phyloP scores from a whole-genome alignment of 257 asterid species.

The Petunia axillaris region DNA sequence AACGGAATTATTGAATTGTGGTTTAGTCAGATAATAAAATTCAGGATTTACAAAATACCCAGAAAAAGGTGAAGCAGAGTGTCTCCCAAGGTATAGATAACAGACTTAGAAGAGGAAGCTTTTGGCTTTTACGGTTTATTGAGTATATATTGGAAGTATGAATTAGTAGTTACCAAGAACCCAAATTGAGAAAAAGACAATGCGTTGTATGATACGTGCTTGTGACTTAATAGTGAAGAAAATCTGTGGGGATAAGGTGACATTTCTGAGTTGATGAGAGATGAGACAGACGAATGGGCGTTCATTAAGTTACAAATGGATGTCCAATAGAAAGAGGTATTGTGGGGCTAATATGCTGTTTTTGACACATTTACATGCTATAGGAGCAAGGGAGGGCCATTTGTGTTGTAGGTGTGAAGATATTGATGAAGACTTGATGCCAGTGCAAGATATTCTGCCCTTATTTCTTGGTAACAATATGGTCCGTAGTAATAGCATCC shows the following conservation, averaged over 20 bases:
- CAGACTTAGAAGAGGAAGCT: background rate
- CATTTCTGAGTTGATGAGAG: too few species aligned
- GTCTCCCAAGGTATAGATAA: background rate
- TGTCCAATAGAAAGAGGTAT: background rate
- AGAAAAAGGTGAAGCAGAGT: background rate
- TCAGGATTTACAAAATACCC: background rate
- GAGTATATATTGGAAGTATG: background rate
- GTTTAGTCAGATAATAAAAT: background rate
- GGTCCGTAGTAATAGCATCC: background rate
- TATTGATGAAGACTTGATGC: background rate
- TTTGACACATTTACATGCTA: background rate
- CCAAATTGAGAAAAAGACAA: background rate
- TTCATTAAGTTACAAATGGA: background rate
- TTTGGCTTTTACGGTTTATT: background rate
- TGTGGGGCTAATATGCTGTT: background rate
- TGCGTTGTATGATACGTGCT: background rate
- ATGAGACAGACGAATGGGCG: background rate
- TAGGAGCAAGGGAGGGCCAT: slow-evolving; percentile 13
- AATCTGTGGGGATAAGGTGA: background rate
- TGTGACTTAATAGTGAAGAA: slow-evolving; percentile 2
- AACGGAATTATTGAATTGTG: background rate
- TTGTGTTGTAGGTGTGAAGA: background rate
- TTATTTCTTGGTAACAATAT: background rate
- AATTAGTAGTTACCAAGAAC: slow-evolving; percentile 14
- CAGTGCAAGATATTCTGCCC: background rate